Conservation (phyloP, 2,329 filamentous ascomycete species). For the Pseudopyricularia cyperi region DNA sequence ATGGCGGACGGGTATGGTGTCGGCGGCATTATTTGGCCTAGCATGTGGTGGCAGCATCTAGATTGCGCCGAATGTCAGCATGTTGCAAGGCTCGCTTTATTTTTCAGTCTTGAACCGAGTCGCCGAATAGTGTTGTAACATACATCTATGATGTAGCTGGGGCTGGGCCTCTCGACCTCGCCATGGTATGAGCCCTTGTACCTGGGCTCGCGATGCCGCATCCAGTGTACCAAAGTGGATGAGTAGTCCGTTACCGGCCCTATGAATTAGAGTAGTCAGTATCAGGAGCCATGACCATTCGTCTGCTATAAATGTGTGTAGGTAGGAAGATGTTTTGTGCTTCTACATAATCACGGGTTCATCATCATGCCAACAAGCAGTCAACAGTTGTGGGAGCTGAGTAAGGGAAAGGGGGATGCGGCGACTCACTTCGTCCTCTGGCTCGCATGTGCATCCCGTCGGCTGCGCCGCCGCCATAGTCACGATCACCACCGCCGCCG, state of each 20-base stretch:
- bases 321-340: no score
- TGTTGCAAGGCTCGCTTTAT: neutral
- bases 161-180: constrained; percentile 72
- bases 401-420: neutral
- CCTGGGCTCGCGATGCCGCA: constrained; percentile 66
- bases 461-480: constrained; percentile 3
- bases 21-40: constrained; percentile 59
- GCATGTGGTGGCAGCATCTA: constrained; percentile 82
- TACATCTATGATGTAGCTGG: constrained; percentile 84
- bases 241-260: constrained; percentile 90
- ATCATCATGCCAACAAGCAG: neutral
- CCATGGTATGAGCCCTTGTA: constrained; percentile 60
- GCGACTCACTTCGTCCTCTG: constrained; percentile 10
- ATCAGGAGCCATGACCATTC: neutral
- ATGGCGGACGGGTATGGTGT: constrained; percentile 87
- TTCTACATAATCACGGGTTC: no score
- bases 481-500: constrained; percentile 3
- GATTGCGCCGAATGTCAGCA: neutral
- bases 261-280: constrained; percentile 18
- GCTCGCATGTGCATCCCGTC: constrained; percentile 4
- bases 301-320: no score
- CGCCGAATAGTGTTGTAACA: constrained; percentile 19
- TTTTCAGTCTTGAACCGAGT: neutral
- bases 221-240: constrained; percentile 81
- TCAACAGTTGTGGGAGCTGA: neutral